A percentile compares a stretch with the other conserved stretches of the same genome.
Evolutionary conservation across 768 basidiomycete species (phyloP).

Genomic region (Lactarius pseudohatsudake): DNA sequence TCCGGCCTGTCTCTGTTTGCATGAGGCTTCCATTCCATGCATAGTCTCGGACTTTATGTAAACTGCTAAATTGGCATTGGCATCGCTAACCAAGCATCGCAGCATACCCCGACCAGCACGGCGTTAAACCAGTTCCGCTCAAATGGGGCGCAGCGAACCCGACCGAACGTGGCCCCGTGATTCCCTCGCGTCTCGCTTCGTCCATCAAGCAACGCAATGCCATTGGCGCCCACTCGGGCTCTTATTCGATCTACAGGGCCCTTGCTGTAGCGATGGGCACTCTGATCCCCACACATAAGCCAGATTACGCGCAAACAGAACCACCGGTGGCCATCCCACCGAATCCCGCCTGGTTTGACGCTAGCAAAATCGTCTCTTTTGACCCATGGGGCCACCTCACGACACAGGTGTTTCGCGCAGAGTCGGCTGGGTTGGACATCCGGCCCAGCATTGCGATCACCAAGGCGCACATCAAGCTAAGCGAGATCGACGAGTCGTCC

Average conservation of each 20-base stretch:
- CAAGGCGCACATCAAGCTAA: constrained; percentile 90
- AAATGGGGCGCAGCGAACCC: constrained; percentile 77
- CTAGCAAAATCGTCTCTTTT: constrained; percentile 82
- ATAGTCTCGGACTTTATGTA: constrained; percentile 11
- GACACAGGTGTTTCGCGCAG: constrained; percentile 63
- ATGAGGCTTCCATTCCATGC: constrained; percentile 3
- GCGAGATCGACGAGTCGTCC: constrained; percentile 84
- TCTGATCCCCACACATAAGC: constrained; percentile 74
- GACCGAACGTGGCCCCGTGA: constrained; percentile 73
- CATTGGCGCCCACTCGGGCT: constrained; percentile 90
- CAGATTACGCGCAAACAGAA: constrained; percentile 79
- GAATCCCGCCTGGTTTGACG: constrained; percentile 74
- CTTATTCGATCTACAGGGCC: constrained; percentile 93
- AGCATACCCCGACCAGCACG: constrained; percentile 92
- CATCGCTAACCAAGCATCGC: neutral
- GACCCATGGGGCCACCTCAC: constrained; percentile 94
- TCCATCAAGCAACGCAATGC: constrained; percentile 92
- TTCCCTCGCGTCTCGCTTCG: constrained; percentile 81
- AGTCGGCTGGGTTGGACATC: constrained; percentile 74
- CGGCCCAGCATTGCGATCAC: constrained; percentile 93
- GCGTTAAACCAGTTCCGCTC: constrained; percentile 76
- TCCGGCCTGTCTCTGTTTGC: neutral
- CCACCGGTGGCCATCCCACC: constrained; percentile 80
- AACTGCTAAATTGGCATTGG: constrained; percentile 1
- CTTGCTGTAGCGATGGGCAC: constrained; percentile 89